Evolutionary conservation across 2,329 filamentous ascomycete species (phyloP).

Genomic region (Fusarium udum): DNA sequence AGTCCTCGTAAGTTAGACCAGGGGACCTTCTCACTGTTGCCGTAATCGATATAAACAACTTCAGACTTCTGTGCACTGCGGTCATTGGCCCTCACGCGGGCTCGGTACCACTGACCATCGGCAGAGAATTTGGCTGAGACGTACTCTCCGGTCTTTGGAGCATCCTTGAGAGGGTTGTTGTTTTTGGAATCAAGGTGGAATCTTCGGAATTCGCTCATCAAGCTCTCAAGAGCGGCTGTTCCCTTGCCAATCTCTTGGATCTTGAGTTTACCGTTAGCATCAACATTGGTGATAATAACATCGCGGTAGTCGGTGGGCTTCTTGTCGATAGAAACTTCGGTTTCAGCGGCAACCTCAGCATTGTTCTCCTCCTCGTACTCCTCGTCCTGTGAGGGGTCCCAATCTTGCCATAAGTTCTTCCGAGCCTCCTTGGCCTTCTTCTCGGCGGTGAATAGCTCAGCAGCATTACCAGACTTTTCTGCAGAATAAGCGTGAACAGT

Average conservation of each 20-base stretch:
- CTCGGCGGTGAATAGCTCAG: slow-evolving; percentile 88
- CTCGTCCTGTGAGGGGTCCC: slow-evolving; percentile 88
- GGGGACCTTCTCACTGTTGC: slow-evolving; percentile 88
- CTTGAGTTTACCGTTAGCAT: slow-evolving; percentile 83
- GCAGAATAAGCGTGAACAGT: slow-evolving; percentile 94
- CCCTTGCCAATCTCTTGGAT: slow-evolving; percentile 89
- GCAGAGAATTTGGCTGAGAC: slow-evolving; percentile 91
- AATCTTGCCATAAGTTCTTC: slow-evolving; percentile 93
- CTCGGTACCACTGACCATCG: slow-evolving; percentile 95
- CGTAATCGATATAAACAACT: slow-evolving; percentile 94
- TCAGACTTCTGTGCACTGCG: slow-evolving; percentile 88
- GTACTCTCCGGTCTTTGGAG: slow-evolving; percentile 90
- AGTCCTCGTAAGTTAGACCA: slow-evolving; percentile 88
- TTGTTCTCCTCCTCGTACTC: slow-evolving; percentile 65
- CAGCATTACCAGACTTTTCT: slow-evolving; percentile 90
- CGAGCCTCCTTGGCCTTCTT: slow-evolving; percentile 86
- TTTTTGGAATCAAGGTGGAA: slow-evolving; percentile 91
- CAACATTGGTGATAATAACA: slow-evolving; percentile 90
- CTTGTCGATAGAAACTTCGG: slow-evolving; percentile 67
- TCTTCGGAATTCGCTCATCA: slow-evolving; percentile 91
- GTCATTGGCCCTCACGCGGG: slow-evolving; percentile 89
- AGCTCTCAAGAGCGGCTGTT: slow-evolving; percentile 81
- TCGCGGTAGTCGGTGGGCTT: slow-evolving; percentile 88
- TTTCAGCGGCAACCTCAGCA: slow-evolving; percentile 59
- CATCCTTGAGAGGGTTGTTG: slow-evolving; percentile 74